phyloP scores from a whole-genome alignment of 768 basidiomycete genomes.

The Tylopilus sp. region DNA sequence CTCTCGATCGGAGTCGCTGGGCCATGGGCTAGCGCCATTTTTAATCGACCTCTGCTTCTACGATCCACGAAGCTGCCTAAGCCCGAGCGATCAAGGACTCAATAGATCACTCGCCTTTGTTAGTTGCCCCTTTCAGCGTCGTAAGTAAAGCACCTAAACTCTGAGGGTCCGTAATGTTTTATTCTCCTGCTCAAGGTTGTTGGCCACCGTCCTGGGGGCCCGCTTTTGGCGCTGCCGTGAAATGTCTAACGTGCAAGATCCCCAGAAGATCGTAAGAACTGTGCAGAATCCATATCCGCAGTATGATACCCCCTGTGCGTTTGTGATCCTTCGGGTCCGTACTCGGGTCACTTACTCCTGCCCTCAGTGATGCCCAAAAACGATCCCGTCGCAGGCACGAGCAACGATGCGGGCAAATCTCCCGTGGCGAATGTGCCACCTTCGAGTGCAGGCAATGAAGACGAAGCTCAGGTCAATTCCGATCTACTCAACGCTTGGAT shows the following conservation, averaged over 20 bases:
- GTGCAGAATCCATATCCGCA: constrained; percentile 2
- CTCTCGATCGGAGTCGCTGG: neutral
- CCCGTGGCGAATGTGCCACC: neutral
- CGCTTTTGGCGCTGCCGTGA: neutral
- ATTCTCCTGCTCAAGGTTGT: neutral
- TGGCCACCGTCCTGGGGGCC: constrained; percentile 1
- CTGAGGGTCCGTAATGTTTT: neutral
- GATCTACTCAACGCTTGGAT: constrained; percentile 24
- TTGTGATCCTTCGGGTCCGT: neutral
- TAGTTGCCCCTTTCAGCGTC: neutral
- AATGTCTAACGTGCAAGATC: neutral
- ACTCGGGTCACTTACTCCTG: neutral
- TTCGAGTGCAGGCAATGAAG: neutral
- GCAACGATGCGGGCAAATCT: constrained; percentile 2
- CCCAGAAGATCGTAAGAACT: neutral
- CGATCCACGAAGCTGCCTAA: neutral
- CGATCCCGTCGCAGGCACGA: constrained; percentile 4
- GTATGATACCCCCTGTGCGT: constrained; percentile 17
- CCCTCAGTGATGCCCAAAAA: constrained; percentile 2
- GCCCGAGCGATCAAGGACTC: constrained; percentile 1
- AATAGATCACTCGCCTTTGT: constrained; percentile 3
- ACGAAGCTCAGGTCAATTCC: constrained; percentile 11
- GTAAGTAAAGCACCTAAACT: neutral
- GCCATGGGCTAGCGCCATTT: neutral
- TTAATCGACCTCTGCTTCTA: neutral